Evolutionary conservation across 352 stramenopile genomes (phyloP).

Genomic region (Globisporangium acanthophoron): DNA sequence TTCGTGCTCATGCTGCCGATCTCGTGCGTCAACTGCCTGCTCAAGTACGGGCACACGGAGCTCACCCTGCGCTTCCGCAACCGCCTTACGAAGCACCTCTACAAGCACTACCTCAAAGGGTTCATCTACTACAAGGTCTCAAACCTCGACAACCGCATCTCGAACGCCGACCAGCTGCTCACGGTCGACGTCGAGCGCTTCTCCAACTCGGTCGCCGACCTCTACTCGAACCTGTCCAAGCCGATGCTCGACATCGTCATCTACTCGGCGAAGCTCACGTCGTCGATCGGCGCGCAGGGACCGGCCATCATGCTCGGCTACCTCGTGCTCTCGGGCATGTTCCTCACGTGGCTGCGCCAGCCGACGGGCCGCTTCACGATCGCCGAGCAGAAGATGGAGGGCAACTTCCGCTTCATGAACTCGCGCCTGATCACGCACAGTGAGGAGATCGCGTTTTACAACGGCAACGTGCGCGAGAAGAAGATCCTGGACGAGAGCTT

Average conservation of each 20-base stretch:
- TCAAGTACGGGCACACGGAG: conserved; percentile 81
- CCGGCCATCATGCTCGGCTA: conserved; percentile 69
- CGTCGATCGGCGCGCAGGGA: conserved; percentile 65
- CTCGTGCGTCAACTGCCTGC: conserved; percentile 73
- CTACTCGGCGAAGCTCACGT: conserved; percentile 63
- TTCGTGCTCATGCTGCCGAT: conserved; percentile 74
- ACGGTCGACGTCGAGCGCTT: conserved; percentile 87
- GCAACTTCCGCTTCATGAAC: conserved; percentile 87
- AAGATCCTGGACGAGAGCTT: conserved; percentile 73
- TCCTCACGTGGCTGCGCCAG: conserved; percentile 67
- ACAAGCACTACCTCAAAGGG: conserved; percentile 80
- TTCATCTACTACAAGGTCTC: conserved; percentile 91
- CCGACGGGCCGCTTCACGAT: conserved; percentile 78
- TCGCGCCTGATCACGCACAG: conserved; percentile 84
- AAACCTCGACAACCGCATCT: conserved; percentile 86
- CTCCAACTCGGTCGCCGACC: conserved; percentile 68
- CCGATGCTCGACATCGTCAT: conserved; percentile 79
- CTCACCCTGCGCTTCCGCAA: conserved; percentile 79
- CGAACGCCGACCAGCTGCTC: conserved; percentile 84
- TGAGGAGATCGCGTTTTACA: conserved; percentile 91
- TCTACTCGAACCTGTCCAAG: conserved; percentile 90
- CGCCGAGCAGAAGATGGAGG: conserved; percentile 77
- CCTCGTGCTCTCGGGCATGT: conserved; percentile 58
- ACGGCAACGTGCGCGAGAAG: conserved; percentile 84
- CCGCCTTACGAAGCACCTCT: conserved; percentile 74